Conservation (phyloP, 305 asterid species). For the Solanum aculeatissimum region DNA sequence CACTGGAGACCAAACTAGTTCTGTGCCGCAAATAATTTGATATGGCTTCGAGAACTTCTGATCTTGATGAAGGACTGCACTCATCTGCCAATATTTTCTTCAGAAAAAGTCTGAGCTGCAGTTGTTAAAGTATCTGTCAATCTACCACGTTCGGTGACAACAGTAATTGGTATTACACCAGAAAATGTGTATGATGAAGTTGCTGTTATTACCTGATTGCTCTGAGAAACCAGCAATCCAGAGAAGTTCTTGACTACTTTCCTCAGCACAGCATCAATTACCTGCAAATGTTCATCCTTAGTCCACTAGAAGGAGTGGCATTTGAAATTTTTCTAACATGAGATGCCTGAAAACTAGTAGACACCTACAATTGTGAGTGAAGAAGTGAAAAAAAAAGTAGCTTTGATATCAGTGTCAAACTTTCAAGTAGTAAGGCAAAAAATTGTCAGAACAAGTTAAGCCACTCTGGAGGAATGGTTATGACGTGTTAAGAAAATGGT, state of each 20-base stretch:
- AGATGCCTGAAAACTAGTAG: not conserved
- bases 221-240: constrained; percentile 48
- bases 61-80: constrained; percentile 36
- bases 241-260: constrained; percentile 77
- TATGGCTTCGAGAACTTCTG: constrained; percentile 49
- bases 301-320: not conserved
- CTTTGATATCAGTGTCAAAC: not conserved
- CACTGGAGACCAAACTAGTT: constrained; percentile 45
- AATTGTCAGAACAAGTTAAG: not conserved
- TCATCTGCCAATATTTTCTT: constrained; percentile 46
- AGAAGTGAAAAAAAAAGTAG: not conserved
- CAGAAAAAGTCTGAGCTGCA: constrained; percentile 66
- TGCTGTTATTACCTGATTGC: constrained; percentile 54
- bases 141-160: not conserved
- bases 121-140: not conserved
- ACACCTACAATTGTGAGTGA: not conserved
- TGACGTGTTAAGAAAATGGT: not conserved
- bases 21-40: constrained; percentile 54
- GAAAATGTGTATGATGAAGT: not conserved
- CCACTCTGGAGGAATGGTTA: too few relatives aligned
- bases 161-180: not conserved
- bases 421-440: not conserved
- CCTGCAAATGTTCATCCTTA: constrained; percentile 34
- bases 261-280: constrained; percentile 55
- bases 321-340: not conserved